Conservation (phyloP, 768 basidiomycete species). For the Inosperma sp. region DNA sequence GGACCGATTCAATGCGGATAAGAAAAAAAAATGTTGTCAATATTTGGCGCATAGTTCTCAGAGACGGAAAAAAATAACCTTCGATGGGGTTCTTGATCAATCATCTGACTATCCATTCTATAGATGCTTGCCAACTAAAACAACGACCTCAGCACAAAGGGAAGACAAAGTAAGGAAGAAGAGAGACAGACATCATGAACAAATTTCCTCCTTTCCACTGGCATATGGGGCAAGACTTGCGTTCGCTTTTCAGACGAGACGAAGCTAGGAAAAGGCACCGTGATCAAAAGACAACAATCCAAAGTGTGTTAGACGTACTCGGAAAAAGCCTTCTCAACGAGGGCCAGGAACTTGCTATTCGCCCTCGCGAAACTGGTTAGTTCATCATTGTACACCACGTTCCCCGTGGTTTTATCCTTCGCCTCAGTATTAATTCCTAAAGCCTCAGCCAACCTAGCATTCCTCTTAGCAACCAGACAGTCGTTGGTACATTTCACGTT, state of each 20-base stretch:
- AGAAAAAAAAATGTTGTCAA: background rate
- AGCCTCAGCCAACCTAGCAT: conserved; percentile 85
- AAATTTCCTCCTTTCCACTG: conserved; percentile 74
- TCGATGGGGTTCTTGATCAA: conserved; percentile 88
- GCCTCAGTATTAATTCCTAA: conserved; percentile 70
- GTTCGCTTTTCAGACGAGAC: conserved; percentile 58
- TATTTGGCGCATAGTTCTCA: background rate
- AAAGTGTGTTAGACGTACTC: conserved; percentile 38
- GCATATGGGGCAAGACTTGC: conserved; percentile 79
- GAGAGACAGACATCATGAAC: conserved; percentile 60
- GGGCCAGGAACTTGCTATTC: conserved; percentile 59
- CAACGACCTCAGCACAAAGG: conserved; percentile 5
- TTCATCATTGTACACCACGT: conserved; percentile 58
- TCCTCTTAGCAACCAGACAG: conserved; percentile 81
- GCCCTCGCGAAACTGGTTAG: conserved; percentile 55
- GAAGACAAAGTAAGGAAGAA: background rate
- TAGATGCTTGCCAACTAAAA: conserved; percentile 70
- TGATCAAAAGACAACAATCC: conserved; percentile 4
- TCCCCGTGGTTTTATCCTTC: conserved; percentile 31
- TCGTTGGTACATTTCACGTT: conserved; percentile 72
- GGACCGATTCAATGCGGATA: background rate
- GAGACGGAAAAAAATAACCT: conserved; percentile 34
- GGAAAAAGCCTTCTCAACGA: conserved; percentile 78
- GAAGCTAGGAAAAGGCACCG: conserved; percentile 44
- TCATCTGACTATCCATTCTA: conserved; percentile 76